phyloP scores from a whole-genome alignment of 257 asterid genomes.

The Cordia subcordata region DNA sequence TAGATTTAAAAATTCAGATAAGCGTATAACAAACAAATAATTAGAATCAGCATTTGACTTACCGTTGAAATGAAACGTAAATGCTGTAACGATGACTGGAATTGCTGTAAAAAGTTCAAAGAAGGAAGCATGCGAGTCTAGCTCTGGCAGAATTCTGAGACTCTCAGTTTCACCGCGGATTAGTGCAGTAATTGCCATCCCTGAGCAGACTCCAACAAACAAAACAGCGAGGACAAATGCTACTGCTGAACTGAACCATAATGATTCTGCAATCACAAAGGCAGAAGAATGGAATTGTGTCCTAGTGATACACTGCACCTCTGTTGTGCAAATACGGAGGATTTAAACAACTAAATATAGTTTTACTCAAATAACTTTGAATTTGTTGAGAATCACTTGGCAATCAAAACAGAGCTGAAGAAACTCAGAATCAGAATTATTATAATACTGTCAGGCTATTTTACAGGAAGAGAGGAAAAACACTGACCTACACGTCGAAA shows the following conservation, averaged over 20 bases:
- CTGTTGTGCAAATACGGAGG: no score
- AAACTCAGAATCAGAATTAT: no score
- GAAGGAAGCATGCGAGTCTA: conserved; percentile 60
- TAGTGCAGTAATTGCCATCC: conserved; percentile 67
- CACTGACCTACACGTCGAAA: conserved; percentile 83
- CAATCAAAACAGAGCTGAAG: no score
- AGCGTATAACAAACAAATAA: no score
- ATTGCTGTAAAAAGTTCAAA: conserved; percentile 86
- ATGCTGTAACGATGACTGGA: conserved; percentile 91
- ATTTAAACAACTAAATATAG: no score
- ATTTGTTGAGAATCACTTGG: no score
- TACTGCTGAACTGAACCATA: conserved; percentile 75
- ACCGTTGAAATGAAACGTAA: conserved; percentile 96
- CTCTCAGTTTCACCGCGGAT: conserved; percentile 51
- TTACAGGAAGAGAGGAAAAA: background rate
- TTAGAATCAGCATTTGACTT: conserved; percentile 3
- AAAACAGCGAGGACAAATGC: conserved; percentile 71
- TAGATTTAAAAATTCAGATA: no score
- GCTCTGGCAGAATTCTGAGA: conserved; percentile 56
- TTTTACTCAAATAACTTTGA: no score
- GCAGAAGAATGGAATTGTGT: background rate
- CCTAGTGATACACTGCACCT: no score
- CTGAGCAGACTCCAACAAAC: conserved; percentile 86
- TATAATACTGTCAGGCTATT: no score
- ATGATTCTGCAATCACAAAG: conserved; percentile 53